Base-by-base conservation (phyloP, 495 filamentous ascomycete species). In the Durotheca rogersii region DNA sequence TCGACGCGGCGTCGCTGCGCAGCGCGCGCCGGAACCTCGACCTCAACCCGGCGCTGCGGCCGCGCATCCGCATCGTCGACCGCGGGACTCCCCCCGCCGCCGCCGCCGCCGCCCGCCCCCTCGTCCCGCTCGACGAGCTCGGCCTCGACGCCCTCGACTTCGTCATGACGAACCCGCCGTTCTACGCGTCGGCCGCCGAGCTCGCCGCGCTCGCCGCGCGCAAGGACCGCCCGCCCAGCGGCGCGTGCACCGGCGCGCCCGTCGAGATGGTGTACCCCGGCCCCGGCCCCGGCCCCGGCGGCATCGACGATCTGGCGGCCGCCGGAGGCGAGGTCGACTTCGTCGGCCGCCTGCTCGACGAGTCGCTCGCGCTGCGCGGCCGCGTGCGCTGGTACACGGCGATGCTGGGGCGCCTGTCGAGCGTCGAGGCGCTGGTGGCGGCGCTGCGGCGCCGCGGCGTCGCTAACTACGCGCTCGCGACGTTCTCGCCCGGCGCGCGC, bases 91-190 rank as follows among this genome's bases (percentile, higher is more conserved):
- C n/a, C n/a, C n/a, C n/a, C n/a, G n/a, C n/a, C n/a, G n/a, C n/a
- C n/a, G n/a, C n/a, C n/a, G 63, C 67, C 1, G 25, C 73, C 0
- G 58, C 69, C 4, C 80, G 76, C 40, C 42, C 70, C 0, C 72
- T 96, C 1, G 75, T 96, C 6, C 83, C 88, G 0, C 65, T 81
- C 2, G 71, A 79, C 20, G 69, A 72, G 0, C 61, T 88, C 1
- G 70, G 67, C 3, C 41, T 83, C n/a, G 68, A 80, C 31, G 70
- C 64, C 3, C 75, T 95, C 27, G 88, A 96, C 65, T 96, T 97
- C 61, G 84, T 81, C 36, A 95, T 96, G 83, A 90, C 84, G 68
- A 98, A 98, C 57, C 93, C 93, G 1, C 93, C 93, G 0, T 98
- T 98, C 71, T 96, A 95, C 71, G 58, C 76, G 15, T 91, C 88